Percentiles rank a stretch among this genome's conserved stretches.
phyloP scores from a whole-genome alignment of 345 rosid species.

The Geranium rotundifolium region DNA sequence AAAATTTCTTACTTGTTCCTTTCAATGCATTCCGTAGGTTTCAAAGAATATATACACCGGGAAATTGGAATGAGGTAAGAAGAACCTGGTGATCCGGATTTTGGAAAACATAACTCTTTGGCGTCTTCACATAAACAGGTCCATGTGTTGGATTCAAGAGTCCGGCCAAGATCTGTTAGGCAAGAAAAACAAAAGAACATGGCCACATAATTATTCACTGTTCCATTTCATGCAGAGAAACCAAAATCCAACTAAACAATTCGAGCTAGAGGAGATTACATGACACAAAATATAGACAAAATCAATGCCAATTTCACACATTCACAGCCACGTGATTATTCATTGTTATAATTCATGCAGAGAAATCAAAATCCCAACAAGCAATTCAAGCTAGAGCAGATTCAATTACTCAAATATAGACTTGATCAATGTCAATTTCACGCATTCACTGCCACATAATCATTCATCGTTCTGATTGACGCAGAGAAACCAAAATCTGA shows the following conservation, averaged over 20 bases:
- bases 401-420: too few relatives aligned
- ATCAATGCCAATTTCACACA: too few relatives aligned
- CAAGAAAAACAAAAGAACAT: slow-evolving; percentile 2
- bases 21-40: background rate
- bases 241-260: background rate
- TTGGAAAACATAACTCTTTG: slow-evolving; percentile 79
- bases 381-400: too few relatives aligned
- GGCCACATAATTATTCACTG: background rate
- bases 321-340: too few relatives aligned
- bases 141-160: slow-evolving; percentile 65
- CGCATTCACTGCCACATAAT: too few relatives aligned
- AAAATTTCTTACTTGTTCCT: background rate
- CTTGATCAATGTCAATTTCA: too few relatives aligned
- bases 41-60: background rate
- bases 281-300: too few relatives aligned
- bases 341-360: too few relatives aligned
- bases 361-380: too few relatives aligned
- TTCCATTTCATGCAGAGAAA: background rate
- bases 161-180: slow-evolving; percentile 78
- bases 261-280: too few relatives aligned
- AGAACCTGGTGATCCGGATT: slow-evolving; percentile 98
- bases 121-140: slow-evolving; percentile 39
- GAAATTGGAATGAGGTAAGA: background rate
- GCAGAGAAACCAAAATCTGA: too few relatives aligned
- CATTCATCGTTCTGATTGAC: too few relatives aligned